These are phyloP conservation scores for Alternaria sp. DNA, from an alignment of 2,329 filamentous ascomycete genomes.

Conservation along the genomic window DNA sequence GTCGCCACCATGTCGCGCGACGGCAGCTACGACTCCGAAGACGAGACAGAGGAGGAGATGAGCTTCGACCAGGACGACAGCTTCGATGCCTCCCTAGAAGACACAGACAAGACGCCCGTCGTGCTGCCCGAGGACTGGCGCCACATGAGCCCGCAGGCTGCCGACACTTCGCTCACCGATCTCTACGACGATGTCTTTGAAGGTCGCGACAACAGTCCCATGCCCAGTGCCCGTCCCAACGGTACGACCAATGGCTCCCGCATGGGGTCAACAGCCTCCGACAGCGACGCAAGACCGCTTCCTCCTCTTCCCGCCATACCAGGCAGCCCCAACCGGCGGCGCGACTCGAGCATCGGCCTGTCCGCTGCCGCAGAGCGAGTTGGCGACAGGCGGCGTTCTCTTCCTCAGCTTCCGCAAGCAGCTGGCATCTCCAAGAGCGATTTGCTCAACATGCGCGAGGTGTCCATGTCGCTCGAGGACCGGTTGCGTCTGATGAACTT, in stretches of 20 bases:
- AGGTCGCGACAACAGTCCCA: conserved; percentile 67
- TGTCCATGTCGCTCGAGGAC: conserved; percentile 83
- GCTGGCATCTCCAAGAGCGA: conserved; percentile 76
- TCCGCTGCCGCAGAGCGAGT: conserved; percentile 76
- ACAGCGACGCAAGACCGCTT: conserved; percentile 81
- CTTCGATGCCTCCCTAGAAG: conserved; percentile 93
- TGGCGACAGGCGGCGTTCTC: conserved; percentile 67
- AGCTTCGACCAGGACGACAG: conserved; percentile 77
- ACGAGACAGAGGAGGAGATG: conserved; percentile 74
- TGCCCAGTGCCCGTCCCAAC: conserved; percentile 60
- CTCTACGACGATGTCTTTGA: conserved; percentile 72
- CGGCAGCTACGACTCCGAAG: conserved; percentile 85
- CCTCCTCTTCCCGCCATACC: conserved; percentile 78
- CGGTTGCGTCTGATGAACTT: conserved; percentile 88
- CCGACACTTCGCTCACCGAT: conserved; percentile 60
- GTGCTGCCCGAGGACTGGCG: conserved; percentile 98
- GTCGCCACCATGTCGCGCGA: conserved; percentile 88
- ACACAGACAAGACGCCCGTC: conserved; percentile 95
- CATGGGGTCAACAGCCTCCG: conserved; percentile 76
- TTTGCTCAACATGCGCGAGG: conserved; percentile 74
- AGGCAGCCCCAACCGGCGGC: conserved; percentile 61
- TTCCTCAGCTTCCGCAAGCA: conserved; percentile 74
- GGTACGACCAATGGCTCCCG: conserved; percentile 56
- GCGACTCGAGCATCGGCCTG: conserved; percentile 66
- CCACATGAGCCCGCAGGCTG: conserved; percentile 71